Conservation (phyloP, 495 filamentous ascomycete species). For the Xylaria nigripes region DNA sequence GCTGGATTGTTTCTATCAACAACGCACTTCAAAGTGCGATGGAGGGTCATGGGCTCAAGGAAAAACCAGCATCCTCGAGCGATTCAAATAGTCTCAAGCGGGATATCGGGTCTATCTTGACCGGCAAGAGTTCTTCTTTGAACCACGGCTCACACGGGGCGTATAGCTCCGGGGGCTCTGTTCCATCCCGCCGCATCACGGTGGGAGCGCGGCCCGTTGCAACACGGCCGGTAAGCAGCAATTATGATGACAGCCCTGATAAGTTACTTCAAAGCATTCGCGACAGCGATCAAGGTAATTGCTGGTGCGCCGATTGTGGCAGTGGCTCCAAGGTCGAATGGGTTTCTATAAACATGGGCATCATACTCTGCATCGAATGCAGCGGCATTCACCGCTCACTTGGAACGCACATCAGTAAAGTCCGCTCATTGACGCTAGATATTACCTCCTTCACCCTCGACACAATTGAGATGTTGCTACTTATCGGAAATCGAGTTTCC, state of each 20-base stretch:
- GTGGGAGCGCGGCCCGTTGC: slow-evolving; percentile 77
- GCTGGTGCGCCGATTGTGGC: slow-evolving; percentile 90
- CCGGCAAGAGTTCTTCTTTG: slow-evolving; percentile 84
- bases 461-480: slow-evolving; percentile 86
- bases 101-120: slow-evolving; percentile 85
- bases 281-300: slow-evolving; percentile 87
- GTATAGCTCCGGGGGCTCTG: slow-evolving; percentile 44
- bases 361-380: slow-evolving; percentile 96
- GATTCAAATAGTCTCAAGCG: slow-evolving; percentile 53
- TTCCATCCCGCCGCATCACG: slow-evolving; percentile 68
- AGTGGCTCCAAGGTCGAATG: slow-evolving; percentile 90
- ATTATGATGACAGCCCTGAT: slow-evolving; percentile 68
- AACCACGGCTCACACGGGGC: slow-evolving; percentile 42
- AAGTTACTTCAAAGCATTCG: slow-evolving; percentile 80
- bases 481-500: slow-evolving; percentile 86
- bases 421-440: slow-evolving; percentile 91
- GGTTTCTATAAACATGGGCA: slow-evolving; percentile 96
- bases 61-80: slow-evolving; percentile 38
- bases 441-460: slow-evolving; percentile 93
- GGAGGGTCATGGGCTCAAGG: slow-evolving; percentile 60
- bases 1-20: slow-evolving; percentile 94
- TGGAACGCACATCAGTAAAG: slow-evolving; percentile 95
- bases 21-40: slow-evolving; percentile 95
- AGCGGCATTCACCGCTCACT: slow-evolving; percentile 95
- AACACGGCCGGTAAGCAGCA: slow-evolving; percentile 55